Base-by-base conservation (phyloP, 768 basidiomycete genomes). In the Amyloporia xantha region DNA sequence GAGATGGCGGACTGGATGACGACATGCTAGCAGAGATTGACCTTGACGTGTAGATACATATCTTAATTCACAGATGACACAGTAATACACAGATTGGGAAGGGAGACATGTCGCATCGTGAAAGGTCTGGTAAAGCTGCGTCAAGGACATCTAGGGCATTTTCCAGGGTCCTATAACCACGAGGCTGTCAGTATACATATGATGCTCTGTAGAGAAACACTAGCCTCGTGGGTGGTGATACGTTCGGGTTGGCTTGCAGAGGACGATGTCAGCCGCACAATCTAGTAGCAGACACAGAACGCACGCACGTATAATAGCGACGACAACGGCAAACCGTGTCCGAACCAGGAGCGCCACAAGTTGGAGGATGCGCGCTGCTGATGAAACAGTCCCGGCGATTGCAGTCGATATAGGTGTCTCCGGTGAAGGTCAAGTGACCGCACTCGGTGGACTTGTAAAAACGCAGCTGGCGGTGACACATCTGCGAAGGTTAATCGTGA, bases 391-490 rank as follows among this genome's bases (percentile, higher is more conserved):
- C 26, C 7, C 41, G 27, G 28, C 60, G 57, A n/a, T 39, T 50
- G 60, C 86, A 87, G 66, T 87, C 86, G 66, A 75, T 44, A 59
- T 66, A n/a, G 39, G 46, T 40, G 47, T 79, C 70, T 48, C 63
- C 60, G 50, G 61, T 67, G 58, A 73, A 77, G 12, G 69, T 68
- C 57, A 74, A 66, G 62, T 85, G 82, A n/a, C 69, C 69, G 67
- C 85, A 86, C n/a, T 35, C 63, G 26, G 59, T 62, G 54, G 71
- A 75, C 58, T 68, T 73, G 49, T 62, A 65, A 63, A 84, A 77
- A 55, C 66, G 70, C 58, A 86, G 75, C 44, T 68, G 70, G 54
- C 81, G 75, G 63, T 79, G 77, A 69, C 84, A 87, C 84, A 87
- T 86, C 56, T 61, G 54, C 43, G 49, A 37, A 49, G 35, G 46